Base-by-base conservation (phyloP, 441 rosid genomes). In the Biscutella auriculata region DNA sequence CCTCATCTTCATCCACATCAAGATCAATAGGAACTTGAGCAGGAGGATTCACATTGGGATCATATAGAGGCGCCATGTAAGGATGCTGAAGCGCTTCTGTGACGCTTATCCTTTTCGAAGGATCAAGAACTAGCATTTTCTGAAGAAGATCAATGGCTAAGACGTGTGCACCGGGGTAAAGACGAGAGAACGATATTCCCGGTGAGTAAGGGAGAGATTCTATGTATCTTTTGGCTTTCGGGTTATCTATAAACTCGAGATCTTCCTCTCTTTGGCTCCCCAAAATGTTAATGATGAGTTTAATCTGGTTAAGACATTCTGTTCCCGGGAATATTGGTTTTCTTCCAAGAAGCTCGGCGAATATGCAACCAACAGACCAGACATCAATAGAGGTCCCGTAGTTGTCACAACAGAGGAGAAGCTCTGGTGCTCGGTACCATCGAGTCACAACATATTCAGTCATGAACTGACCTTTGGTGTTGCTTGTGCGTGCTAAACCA, bases 71-170 rank as follows among this genome's bases (percentile, higher is more conserved):
- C 1, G 85, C 77, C 94, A 88, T 87, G 67, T 77, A 82, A 32
- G 95, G 89, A 70, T 84, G 95, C 41, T 76, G 80, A 13, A 87
- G 92, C 25, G 95, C 92, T 62, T 85, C 95, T 8, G 76, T 77
- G 21, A 87, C 88, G 26, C 83, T 71, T 41, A 82, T 87, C 74
- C 90, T 77, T 67, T 78, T 82, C 0, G 90, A 73, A 0, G 79
- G 76, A n/a, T 71, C 71, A 27, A 75, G 49, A 15, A 71, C 69
- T 19, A 75, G 71, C 76, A 75, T 71, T 26, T 57, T 75, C 73
- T 67, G 66, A 6, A 73, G 68, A 6, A 75, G 68, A 36, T 75
- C 79, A 5, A 75, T 60, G 21, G 73, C 79, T 28, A 64, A 29
- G 15, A 50, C 62, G 54, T 67, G 27, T 28, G 57, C 73, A 0